Evolutionary conservation across 2,329 filamentous ascomycete genomes (phyloP).

Genomic region (Fusarium camptoceras): DNA sequence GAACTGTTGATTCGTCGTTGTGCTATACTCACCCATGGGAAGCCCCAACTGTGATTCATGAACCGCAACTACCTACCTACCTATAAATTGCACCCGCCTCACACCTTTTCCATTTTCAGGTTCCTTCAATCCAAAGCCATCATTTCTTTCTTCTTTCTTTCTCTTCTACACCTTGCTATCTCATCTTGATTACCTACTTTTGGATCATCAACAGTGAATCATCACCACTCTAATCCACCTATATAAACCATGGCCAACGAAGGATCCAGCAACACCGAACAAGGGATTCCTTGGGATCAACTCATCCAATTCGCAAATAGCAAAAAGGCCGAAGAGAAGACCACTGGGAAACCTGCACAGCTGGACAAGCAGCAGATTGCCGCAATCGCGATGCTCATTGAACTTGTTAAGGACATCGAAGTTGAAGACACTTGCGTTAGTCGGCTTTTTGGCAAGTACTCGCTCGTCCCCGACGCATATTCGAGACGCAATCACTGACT

Average conservation of each 20-base stretch:
- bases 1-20: constrained; percentile 25
- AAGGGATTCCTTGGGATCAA: constrained; percentile 31
- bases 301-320: constrained; percentile 34
- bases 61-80: not conserved
- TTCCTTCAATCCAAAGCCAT: not conserved
- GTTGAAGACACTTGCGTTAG: constrained; percentile 49
- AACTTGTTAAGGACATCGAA: constrained; percentile 46
- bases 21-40: not conserved
- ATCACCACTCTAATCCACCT: not conserved
- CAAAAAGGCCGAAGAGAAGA: constrained; percentile 31
- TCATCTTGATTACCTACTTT: not conserved
- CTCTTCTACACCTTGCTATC: not conserved
- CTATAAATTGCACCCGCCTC: constrained; percentile 7
- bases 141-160: not conserved
- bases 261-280: not conserved
- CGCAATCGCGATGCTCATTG: constrained; percentile 56
- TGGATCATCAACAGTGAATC: not conserved
- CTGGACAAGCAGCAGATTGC: constrained; percentile 54
- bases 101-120: not conserved
- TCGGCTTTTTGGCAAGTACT: constrained; percentile 43
- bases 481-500: not conserved
- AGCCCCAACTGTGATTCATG: constrained; percentile 8
- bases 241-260: constrained; percentile 9
- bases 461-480: not conserved
- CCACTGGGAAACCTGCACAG: constrained; percentile 47